Evolutionary conservation across 768 basidiomycete species (phyloP), one percentile per base, ranked within the genome.

Genomic region (Termitomyces bulborhizus): DNA sequence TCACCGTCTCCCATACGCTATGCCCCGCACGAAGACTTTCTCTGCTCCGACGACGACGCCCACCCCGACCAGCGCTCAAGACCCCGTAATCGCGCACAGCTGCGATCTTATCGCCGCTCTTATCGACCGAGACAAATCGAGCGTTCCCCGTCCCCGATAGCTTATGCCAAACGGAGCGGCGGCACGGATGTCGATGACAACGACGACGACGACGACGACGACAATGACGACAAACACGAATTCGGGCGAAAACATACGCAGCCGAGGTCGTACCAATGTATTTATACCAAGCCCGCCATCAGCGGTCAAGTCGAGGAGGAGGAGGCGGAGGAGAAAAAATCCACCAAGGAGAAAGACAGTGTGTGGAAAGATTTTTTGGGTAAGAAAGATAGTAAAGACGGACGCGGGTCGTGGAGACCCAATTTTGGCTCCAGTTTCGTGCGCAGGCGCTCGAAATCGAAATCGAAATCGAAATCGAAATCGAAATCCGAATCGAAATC

Each of bases 1-100:
- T 63, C 63, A 29, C 70, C 69, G 0, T 71, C 70, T 2, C 71
- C 71, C 13, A 73, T 73, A 21, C 60, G 62, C 5, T 73, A 73
- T 41, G 71, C 71, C n/a, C 64, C 70, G 16, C 63, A 63, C 11
- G 66, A 66, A n/a, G 61, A 60, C 46, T 53, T 70, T 6, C 53
- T 51, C 3, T 53, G 47, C 5, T 45, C 50, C 3, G 53, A 54
- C 41, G 57, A 49, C 16, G 54, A 55, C 39, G 34, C 21, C 4
- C 44, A 46, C 32, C 26, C 36, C 9, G 18, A 42, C 4, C 15
- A 27, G 13, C 53, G 53, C 15, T 42, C 49, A 0, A 15, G 57
- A 15, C 52, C 57, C n/a, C 57, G 62, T 6, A 54, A 49, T 31
- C 60, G 55, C 36, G 46, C 57, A 21, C 57, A 58, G 34, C 52